Base-by-base conservation (phyloP, 2,329 filamentous ascomycete genomes). In the Ophidiomyces ophidiicola region DNA sequence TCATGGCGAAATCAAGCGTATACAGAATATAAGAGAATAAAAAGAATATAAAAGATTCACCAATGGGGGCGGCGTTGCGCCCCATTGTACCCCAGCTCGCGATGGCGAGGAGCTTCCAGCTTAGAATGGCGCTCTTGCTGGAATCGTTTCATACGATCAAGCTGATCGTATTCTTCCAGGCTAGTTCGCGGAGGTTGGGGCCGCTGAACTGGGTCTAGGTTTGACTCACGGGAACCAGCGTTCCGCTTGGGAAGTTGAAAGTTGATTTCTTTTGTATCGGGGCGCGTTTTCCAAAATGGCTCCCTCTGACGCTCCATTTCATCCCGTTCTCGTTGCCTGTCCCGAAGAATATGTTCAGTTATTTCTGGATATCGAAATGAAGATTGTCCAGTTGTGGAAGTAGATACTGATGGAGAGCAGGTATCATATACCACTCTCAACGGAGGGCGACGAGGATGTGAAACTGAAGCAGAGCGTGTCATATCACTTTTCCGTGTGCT, bases 401-500 rank as follows among this genome's bases (percentile, higher is more conserved):
- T 6, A 3, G 30, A n/a, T 10, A 11, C 7, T n/a, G 14, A 6
- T 20, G 23, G 28, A 24, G 6, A 19, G 3, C 19, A 25, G 11
- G 20, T 23, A 11, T 23, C 20, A 37, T 41, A 17, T 11, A 36
- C 7, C 20, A 34, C 18, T 14, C 31, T 33, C 14, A 26, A 34
- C 4, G 32, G 12, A 15, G 29, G 37, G 12, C 42, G 37, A 23
- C 25, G 25, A 8, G 37, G 14, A 19, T 41, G 34, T 3, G 42
- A 40, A 29, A 44, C 42, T 2, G 42, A 32, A 11, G 34, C 32
- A 6, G 42, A 41, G n/a, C 42, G 37, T 8, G 18, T 23, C n/a
- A 44, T 23, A 7, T 18, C 32, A 11, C 38, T 33, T 6, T 26
- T 20, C 11, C 20, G 42, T 6, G 33, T 48, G 42, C 49, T 53